These are phyloP conservation scores for Auriculariales sp. DNA, from an alignment of 768 basidiomycete species.

Conservation along the genomic window DNA sequence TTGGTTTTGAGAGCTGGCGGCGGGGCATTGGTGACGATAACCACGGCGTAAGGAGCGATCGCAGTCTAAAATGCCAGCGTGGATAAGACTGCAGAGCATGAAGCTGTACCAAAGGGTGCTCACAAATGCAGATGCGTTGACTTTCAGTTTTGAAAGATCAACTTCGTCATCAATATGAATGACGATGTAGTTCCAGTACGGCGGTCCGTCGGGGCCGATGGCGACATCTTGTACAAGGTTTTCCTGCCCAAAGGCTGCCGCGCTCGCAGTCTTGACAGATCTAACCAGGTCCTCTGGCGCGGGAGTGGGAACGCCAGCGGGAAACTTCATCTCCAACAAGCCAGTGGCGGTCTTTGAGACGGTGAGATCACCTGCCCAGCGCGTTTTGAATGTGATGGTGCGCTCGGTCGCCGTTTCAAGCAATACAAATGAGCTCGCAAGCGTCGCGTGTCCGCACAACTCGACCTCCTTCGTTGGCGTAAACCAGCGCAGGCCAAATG, in stretches of 20 bases:
- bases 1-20: not conserved
- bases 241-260: not conserved
- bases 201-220: slow-evolving; percentile 3
- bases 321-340: slow-evolving; percentile 15
- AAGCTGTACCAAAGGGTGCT: slow-evolving; percentile 1
- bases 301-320: slow-evolving; percentile 5
- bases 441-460: slow-evolving; percentile 21
- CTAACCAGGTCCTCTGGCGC: slow-evolving; percentile 3
- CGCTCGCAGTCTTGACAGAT: slow-evolving; percentile 5
- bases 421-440: slow-evolving; percentile 15
- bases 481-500: slow-evolving; percentile 17
- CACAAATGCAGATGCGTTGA: slow-evolving; percentile 11
- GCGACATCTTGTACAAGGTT: slow-evolving; percentile 10
- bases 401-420: too few species aligned
- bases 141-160: slow-evolving; percentile 8
- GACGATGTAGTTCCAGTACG: slow-evolving; percentile 9
- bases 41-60: not conserved
- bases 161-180: slow-evolving; percentile 12
- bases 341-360: slow-evolving; percentile 5
- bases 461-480: slow-evolving; percentile 12
- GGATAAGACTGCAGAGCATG: not conserved
- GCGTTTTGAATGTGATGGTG: slow-evolving; percentile 10
- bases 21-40: slow-evolving; percentile 11
- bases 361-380: slow-evolving; percentile 8
- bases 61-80: not conserved